Evolutionary conservation across 306 rosid species (phyloP).

Genomic region (Macrotyloma uniflorum): DNA sequence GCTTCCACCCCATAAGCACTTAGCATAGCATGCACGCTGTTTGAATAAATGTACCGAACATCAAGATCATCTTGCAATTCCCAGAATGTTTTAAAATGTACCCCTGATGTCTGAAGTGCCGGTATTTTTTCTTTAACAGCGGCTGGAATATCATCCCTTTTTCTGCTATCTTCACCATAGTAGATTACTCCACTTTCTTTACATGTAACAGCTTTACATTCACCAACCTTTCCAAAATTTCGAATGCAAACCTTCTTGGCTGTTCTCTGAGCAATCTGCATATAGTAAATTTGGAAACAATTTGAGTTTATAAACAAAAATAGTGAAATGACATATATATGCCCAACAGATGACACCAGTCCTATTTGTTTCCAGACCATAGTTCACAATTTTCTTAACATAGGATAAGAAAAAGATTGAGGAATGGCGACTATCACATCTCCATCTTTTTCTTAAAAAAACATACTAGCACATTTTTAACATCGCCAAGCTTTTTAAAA

Average conservation of each 20-base stretch:
- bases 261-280: conserved; percentile 74
- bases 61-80: conserved; percentile 69
- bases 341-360: neutral
- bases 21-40: conserved; percentile 70
- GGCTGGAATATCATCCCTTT: conserved; percentile 53
- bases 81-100: conserved; percentile 78
- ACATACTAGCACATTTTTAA: neutral
- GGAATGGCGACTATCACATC: neutral
- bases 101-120: conserved; percentile 81
- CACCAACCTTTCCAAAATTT: conserved; percentile 65
- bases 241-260: conserved; percentile 78
- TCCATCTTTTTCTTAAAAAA: neutral
- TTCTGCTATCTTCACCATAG: conserved; percentile 58
- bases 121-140: conserved; percentile 62
- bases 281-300: conserved; percentile 4
- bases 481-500: neutral
- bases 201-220: conserved; percentile 69
- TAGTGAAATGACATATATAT: neutral
- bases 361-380: neutral
- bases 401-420: neutral
- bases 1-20: conserved; percentile 84
- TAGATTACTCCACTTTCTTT: conserved; percentile 78
- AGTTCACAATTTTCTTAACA: conserved; percentile 1
- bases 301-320: conserved; percentile 22
- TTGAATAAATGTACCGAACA: conserved; percentile 73